Evolutionary conservation across 2,329 filamentous ascomycete species (phyloP), one percentile per base, ranked within the genome.

Genomic region (Fusarium sp.): DNA sequence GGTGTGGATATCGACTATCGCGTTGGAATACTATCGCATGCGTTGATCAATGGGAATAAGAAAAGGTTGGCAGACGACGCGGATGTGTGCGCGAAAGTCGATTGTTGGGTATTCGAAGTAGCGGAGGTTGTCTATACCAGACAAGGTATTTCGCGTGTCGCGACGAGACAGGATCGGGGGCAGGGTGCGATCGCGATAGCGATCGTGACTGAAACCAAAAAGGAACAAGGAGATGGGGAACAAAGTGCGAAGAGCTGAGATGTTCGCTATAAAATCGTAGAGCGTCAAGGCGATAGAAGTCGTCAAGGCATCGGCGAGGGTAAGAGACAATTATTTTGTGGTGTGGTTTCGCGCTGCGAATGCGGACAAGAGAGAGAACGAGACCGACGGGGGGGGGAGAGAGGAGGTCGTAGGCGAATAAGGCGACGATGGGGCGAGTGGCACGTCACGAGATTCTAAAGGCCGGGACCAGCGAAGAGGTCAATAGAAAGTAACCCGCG

Each of bases 1-100:
- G 74, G 74, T 75, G 85, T 88, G 86, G 86, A 88, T 86, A 84
- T 86, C 84, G 85, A 88, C 84, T 76, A 76, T 71, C 73, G 76
- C 74, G 75, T 76, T 76, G 78, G 72, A 72, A 77, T 76, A 78
- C 79, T 84, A 82, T 84, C 78, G 83, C 83, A 78, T 77, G 71
- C 77, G 78, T 69, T 62, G 62, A 52, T 50, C 26, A 57, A 62
- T 61, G 56, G 55, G 38, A 57, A 69, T 63, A 50, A 41, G 29
- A 20, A 39, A 62, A 56, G 18, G 48, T 26, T 46, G 57, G 26
- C 38, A 31, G 56, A 54, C 26, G 49, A 66, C 69, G 65, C 66
- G 71, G 57, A 44, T 28, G 26, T 20, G 20, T 52, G 56, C 59
- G 67, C 70, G 60, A 61, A 57, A 55, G 63, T 47, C 53, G 62